Conservation (phyloP, 345 rosid species). For the Clausena lansium region DNA sequence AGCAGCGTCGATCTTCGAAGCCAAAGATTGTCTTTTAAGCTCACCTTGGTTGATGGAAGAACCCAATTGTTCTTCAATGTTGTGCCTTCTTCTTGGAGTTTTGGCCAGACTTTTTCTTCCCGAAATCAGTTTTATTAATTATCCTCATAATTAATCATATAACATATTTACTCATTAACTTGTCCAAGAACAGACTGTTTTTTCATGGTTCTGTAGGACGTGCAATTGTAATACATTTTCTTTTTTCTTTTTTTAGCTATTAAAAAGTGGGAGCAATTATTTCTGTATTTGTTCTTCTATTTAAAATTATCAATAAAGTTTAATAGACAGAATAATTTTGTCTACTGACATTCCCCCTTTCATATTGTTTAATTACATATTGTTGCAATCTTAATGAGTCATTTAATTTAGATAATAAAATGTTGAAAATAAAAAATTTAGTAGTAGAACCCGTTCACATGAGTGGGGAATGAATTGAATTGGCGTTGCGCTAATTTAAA, state of each 20-base stretch:
- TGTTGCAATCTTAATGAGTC: too few relatives aligned
- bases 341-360: neutral
- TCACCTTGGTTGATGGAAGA: slow-evolving; percentile 53
- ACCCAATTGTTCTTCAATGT: slow-evolving; percentile 51
- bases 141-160: neutral
- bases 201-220: slow-evolving; percentile 11
- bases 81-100: slow-evolving; percentile 61
- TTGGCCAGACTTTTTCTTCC: slow-evolving; percentile 78
- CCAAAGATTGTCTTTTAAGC: slow-evolving; percentile 59
- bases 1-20: slow-evolving; percentile 49
- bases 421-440: too few relatives aligned
- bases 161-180: neutral
- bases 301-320: neutral
- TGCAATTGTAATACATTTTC: neutral
- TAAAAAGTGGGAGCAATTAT: neutral
- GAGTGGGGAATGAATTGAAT: too few relatives aligned
- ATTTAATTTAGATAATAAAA: too few relatives aligned
- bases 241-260: neutral
- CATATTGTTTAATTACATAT: neutral
- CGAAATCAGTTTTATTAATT: slow-evolving; percentile 41
- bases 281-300: neutral
- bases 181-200: slow-evolving; percentile 21
- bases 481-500: too few relatives aligned
- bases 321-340: neutral
- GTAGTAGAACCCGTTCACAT: too few relatives aligned